phyloP scores from a whole-genome alignment of 805 yeast genomes.

The Schwanniomyces yamadae region DNA sequence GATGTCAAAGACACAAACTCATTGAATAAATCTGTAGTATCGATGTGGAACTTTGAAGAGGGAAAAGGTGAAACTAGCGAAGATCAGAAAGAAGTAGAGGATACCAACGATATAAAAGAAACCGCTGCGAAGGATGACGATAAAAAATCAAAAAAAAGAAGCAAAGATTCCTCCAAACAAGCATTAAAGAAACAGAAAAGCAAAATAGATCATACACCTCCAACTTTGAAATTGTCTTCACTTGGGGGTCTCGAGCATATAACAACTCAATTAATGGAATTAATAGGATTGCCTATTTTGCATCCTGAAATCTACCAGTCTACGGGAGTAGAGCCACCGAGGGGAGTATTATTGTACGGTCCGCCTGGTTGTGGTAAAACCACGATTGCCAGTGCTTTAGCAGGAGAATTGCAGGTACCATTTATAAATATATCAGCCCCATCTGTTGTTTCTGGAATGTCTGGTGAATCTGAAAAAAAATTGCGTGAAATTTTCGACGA shows the following conservation, averaged over 20 bases:
- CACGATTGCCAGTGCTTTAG: conserved; percentile 91
- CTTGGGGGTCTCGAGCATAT: conserved; percentile 89
- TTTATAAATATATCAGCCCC: conserved; percentile 92
- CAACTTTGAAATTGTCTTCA: conserved; percentile 63
- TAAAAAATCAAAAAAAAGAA: conserved; percentile 48
- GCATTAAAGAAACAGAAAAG: conserved; percentile 27
- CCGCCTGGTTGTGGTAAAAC: conserved; percentile 99
- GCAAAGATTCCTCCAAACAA: conserved; percentile 45
- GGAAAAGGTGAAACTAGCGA: conserved; percentile 7
- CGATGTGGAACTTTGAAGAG: conserved; percentile 54
- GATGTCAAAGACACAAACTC: conserved; percentile 62
- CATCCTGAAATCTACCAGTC: conserved; percentile 89
- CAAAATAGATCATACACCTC: conserved; percentile 65
- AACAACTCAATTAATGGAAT: conserved; percentile 83
- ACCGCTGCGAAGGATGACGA: conserved; percentile 20
- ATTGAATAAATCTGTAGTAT: conserved; percentile 74
- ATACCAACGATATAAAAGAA: conserved; percentile 6
- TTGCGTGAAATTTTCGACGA: conserved; percentile 91
- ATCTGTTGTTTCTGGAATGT: conserved; percentile 96
- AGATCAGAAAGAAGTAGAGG: conserved; percentile 2
- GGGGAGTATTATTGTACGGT: conserved; percentile 92
- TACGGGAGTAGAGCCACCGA: conserved; percentile 92
- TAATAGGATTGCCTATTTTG: conserved; percentile 85
- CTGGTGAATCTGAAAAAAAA: conserved; percentile 97
- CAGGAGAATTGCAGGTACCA: conserved; percentile 92